Evolutionary conservation across 352 stramenopile genomes (phyloP), one percentile per base, ranked within the genome.

Genomic region (Pythium oligandrum): DNA sequence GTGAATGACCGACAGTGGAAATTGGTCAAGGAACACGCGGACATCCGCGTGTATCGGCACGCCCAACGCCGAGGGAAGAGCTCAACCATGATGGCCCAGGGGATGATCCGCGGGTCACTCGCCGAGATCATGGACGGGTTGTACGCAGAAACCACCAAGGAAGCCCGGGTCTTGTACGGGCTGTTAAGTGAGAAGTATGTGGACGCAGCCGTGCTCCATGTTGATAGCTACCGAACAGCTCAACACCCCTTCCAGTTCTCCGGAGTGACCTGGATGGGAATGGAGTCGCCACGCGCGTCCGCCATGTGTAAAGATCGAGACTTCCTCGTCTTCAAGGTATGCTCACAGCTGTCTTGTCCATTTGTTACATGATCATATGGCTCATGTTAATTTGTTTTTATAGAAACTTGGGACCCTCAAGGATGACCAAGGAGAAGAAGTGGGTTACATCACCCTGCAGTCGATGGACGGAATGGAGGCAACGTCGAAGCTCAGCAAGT

Each of bases 71-170:
- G 72, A 32, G 51, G 73, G 46, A 76, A 63, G 44, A 78, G 66
- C 39, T 72, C 56, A 38, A 73, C 70, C 2, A 74, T 91, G 40
- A 67, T 89, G 60, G 80, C 80, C 11, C 60, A 70, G 44, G 80
- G 80, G 7, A 76, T 80, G 6, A 51, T 91, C 8, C 78, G 84
- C 44, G 80, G 78, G 33, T 69, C 78, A 34, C 64, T 91, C 4
- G 64, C 51, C 12, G 80, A 91, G 61, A 69, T 89, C 59, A 84
- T 89, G 78, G 86, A 88, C 55, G 80, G 80, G 0, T 55, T 91
- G 30, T 91, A 91, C 55, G 80, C 80, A 8, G 78, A 89, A 64
- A 81, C 75, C 12, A 88, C 78, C 9, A 61, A 76, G n/a, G 83
- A 86, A 40, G 68, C 76, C 1, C 63, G 73, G 40, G 78, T 91